Base-by-base conservation (phyloP, 495 filamentous ascomycete species). In the Penicillium pancosmium region DNA sequence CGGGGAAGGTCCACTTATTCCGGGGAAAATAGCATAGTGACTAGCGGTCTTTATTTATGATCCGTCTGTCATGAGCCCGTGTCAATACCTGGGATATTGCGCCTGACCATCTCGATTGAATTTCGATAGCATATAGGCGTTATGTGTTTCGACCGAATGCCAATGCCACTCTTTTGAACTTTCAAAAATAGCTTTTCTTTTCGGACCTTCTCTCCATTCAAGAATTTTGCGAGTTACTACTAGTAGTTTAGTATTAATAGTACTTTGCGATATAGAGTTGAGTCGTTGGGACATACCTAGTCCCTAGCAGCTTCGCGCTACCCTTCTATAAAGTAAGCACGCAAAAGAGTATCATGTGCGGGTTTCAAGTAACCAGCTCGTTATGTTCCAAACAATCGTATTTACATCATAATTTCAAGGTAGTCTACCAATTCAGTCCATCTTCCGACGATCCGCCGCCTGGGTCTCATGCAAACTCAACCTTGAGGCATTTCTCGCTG, bases 391-490 rank as follows among this genome's bases (percentile, higher is more conserved):
- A 31, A 31, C 27, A 31, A 6, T 9, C 27, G 9, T 16, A 44
- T 16, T 18, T 16, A 44, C 15, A 44, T 7, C 27, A 31, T 7
- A 31, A 6, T 31, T 4, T 44, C 41, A 44, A n/a, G 5, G 4
- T 19, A 51, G 34, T 35, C 27, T 18, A 11, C n/a, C 12, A 33
- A 12, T 12, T 65, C 40, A 66, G 27, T 62, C 63, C 35, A 43
- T 50, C 47, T 66, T 66, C 31, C 52, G 33, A 18, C 63, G 63
- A 49, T 66, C 63, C 7, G 60, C 56, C 2, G 55, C 56, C 50
- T 66, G 63, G 12, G 49, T 33, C n/a, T 72, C 67, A 53, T 73
- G 54, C 27, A 70, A 44, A 38, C 56, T 61, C 10, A 66, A 13
- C 46, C 27, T 23, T n/a, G 46, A 48, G 5, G 46, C 46, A 23